phyloP scores from a whole-genome alignment of 108 stramenopile species.

The Asterionellopsis glacialis region DNA sequence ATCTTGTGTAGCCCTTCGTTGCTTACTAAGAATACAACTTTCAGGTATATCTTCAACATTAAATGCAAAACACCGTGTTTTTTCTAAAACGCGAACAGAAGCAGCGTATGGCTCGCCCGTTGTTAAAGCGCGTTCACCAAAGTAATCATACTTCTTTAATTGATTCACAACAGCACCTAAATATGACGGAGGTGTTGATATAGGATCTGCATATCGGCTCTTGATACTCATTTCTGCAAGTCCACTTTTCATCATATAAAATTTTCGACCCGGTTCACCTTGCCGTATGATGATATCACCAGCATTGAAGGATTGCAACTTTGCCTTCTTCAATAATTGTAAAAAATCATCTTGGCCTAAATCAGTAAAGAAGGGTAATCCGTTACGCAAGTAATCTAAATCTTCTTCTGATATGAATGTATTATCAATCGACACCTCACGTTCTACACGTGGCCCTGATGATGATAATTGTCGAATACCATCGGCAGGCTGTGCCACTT shows the following conservation, averaged over 20 bases:
- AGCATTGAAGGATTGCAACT: constrained; percentile 58
- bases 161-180: constrained; percentile 58
- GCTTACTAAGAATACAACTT: constrained; percentile 60
- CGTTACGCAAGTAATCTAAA: constrained; percentile 38
- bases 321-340: constrained; percentile 53
- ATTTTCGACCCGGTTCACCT: constrained; percentile 63
- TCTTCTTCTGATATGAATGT: constrained; percentile 42
- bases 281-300: constrained; percentile 78
- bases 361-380: constrained; percentile 52
- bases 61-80: constrained; percentile 63
- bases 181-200: constrained; percentile 53
- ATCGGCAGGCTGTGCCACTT: background rate
- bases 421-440: constrained; percentile 42
- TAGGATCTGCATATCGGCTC: constrained; percentile 74
- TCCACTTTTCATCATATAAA: constrained; percentile 80
- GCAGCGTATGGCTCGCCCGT: constrained; percentile 89
- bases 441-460: constrained; percentile 1
- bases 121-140: constrained; percentile 86
- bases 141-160: constrained; percentile 65
- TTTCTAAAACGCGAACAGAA: constrained; percentile 63
- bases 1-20: constrained; percentile 34
- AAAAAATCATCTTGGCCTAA: constrained; percentile 66
- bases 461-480: constrained; percentile 4
- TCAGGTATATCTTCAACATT: constrained; percentile 70
- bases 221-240: constrained; percentile 76